Conservation (phyloP, 164 flowering plant species). For the Cinnamomum chago region DNA sequence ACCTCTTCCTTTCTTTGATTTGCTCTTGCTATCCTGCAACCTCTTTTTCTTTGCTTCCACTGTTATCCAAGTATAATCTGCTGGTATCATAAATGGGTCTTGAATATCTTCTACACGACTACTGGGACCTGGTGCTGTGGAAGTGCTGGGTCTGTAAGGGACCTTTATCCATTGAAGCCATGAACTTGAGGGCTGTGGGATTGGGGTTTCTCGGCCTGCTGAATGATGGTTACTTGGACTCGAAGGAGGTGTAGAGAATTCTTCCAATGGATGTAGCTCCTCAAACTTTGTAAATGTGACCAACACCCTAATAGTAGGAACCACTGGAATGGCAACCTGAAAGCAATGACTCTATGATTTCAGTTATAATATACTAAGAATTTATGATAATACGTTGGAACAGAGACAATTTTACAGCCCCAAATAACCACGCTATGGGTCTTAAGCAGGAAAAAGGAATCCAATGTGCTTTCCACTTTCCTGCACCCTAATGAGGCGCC, state of each 20-base stretch:
- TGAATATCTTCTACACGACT: slow-evolving; percentile 63
- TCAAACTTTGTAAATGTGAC: slow-evolving; percentile 93
- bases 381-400: not conserved
- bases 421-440: not conserved
- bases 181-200: slow-evolving; percentile 45
- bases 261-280: slow-evolving; percentile 81
- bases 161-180: slow-evolving; percentile 94
- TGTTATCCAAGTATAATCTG: slow-evolving; percentile 75
- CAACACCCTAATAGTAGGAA: slow-evolving; percentile 87
- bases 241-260: slow-evolving; percentile 89
- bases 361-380: not conserved
- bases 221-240: slow-evolving; percentile 42
- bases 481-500: too few relatives aligned
- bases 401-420: not conserved
- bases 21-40: slow-evolving; percentile 71
- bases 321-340: slow-evolving; percentile 96
- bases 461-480: too few relatives aligned
- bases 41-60: slow-evolving; percentile 85
- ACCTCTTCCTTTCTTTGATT: slow-evolving; percentile 56
- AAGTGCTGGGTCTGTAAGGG: slow-evolving; percentile 55
- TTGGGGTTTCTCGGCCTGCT: slow-evolving; percentile 47
- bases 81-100: slow-evolving; percentile 79
- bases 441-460: too few relatives aligned
- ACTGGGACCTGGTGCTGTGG: slow-evolving; percentile 34
- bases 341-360: slow-evolving; percentile 8